These are phyloP conservation scores for Pulicaria dysenterica DNA, from an alignment of 129 eudicot genomes.

Conservation along the genomic window DNA sequence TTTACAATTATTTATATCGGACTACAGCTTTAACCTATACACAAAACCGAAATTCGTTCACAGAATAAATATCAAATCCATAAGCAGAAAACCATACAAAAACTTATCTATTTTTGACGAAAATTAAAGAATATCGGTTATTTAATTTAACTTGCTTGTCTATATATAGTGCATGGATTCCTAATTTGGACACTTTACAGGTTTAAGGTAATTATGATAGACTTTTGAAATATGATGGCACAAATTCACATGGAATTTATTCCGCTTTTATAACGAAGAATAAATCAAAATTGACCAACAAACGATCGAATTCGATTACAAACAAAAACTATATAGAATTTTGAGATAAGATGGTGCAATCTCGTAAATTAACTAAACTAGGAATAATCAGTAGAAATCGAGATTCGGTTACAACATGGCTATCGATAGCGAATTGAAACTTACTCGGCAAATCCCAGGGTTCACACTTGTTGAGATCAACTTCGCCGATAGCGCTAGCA, in stretches of 20 bases:
- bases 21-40: background rate
- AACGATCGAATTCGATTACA: background rate
- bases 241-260: constrained; percentile 6
- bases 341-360: background rate
- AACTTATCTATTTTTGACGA: constrained; percentile 14
- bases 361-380: background rate
- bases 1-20: constrained; percentile 13
- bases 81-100: too few species aligned
- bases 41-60: background rate
- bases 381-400: background rate
- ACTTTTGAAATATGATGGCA: constrained; percentile 30
- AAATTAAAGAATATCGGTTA: background rate
- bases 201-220: constrained; percentile 16
- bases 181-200: background rate
- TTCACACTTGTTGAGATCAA: constrained; percentile 75
- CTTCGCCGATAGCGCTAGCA: constrained; percentile 66
- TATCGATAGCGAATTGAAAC: background rate
- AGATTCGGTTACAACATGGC: too few species aligned
- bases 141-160: background rate
- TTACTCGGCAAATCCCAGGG: constrained; percentile 92
- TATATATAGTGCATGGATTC: background rate
- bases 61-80: background rate
- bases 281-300: background rate
- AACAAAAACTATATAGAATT: background rate
- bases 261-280: background rate